phyloP scores from a whole-genome alignment of 768 basidiomycete genomes.

The Mycena vitilis region DNA sequence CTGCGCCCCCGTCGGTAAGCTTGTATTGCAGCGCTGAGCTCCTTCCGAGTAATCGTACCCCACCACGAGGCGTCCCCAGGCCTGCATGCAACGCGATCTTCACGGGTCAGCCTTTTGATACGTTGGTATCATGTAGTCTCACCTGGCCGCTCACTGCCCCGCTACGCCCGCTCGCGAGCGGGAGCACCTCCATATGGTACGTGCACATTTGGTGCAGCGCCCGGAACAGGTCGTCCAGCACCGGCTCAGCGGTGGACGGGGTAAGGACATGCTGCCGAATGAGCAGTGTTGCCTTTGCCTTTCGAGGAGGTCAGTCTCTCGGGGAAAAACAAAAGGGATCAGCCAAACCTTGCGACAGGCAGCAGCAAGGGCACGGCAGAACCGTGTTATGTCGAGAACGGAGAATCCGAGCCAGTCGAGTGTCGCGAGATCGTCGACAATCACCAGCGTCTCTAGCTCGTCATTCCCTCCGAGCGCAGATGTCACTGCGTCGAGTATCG shows the following conservation, averaged over 20 bases:
- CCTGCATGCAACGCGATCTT: slow-evolving; percentile 75
- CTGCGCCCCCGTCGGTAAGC: slow-evolving; percentile 70
- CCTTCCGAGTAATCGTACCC: slow-evolving; percentile 59
- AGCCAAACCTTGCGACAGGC: slow-evolving; percentile 61
- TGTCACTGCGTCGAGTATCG: slow-evolving; percentile 51
- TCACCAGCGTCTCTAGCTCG: slow-evolving; percentile 53
- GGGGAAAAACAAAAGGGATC: not conserved
- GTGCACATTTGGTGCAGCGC: slow-evolving; percentile 70
- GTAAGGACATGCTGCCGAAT: slow-evolving; percentile 74
- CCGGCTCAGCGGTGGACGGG: slow-evolving; percentile 53
- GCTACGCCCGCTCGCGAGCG: slow-evolving; percentile 80
- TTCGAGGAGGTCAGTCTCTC: slow-evolving; percentile 1
- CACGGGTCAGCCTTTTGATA: not conserved
- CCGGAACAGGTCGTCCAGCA: slow-evolving; percentile 65
- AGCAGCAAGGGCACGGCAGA: slow-evolving; percentile 69
- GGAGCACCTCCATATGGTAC: slow-evolving; percentile 78
- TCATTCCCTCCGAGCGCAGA: slow-evolving; percentile 36
- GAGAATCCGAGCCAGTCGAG: slow-evolving; percentile 80
- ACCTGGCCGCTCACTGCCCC: slow-evolving; percentile 86
- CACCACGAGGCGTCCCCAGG: slow-evolving; percentile 48
- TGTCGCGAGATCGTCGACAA: slow-evolving; percentile 77
- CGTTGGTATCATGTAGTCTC: slow-evolving; percentile 27
- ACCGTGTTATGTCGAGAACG: slow-evolving; percentile 61
- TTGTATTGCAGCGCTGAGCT: slow-evolving; percentile 75
- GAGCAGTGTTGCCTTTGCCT: slow-evolving; percentile 68